Percentiles rank a stretch among this genome's conserved stretches.
These are phyloP conservation scores for Cladorrhinum sp. DNA, from an alignment of 2,329 filamentous ascomycete genomes.

Conservation along the genomic window DNA sequence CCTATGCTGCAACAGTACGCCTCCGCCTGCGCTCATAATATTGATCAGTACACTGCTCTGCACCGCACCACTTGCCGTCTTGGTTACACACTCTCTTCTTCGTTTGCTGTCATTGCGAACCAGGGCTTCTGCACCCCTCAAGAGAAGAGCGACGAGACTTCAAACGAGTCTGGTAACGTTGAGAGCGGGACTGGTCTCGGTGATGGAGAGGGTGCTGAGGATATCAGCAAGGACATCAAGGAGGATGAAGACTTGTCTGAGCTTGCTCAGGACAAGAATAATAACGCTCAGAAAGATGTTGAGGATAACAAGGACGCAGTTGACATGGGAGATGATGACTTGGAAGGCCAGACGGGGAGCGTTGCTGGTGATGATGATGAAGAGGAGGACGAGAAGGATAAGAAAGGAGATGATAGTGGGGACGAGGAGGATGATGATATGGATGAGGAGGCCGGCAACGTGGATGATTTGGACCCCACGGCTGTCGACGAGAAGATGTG, in stretches of 20 bases:
- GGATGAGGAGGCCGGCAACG: conserved; percentile 86
- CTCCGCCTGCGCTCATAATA: conserved; percentile 54
- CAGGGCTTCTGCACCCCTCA: conserved; percentile 90
- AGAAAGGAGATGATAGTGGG: conserved; percentile 58
- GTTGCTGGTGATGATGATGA: conserved; percentile 61
- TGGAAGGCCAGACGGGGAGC: conserved; percentile 78
- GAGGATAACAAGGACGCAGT: conserved; percentile 81
- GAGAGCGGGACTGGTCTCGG: conserved; percentile 92
- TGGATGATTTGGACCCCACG: conserved; percentile 84
- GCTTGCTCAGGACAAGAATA: conserved; percentile 78
- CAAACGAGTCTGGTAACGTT: conserved; percentile 70
- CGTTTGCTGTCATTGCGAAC: conserved; percentile 73
- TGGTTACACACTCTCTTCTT: conserved; percentile 69
- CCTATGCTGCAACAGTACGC: conserved; percentile 76
- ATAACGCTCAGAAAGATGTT: conserved; percentile 62
- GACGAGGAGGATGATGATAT: conserved; percentile 70
- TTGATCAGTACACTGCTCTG: conserved; percentile 58
- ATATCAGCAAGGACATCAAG: conserved; percentile 95
- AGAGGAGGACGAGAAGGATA: conserved; percentile 56
- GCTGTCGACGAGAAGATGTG: conserved; percentile 98
- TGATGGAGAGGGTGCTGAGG: conserved; percentile 90
- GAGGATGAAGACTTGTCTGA: conserved; percentile 92
- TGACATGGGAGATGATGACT: conserved; percentile 88
- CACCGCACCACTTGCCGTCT: conserved; percentile 72
- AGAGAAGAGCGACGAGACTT: conserved; percentile 71